Evolutionary conservation across 108 stramenopile species (phyloP).

Genomic region (Cyclostephanos tholiformis): DNA sequence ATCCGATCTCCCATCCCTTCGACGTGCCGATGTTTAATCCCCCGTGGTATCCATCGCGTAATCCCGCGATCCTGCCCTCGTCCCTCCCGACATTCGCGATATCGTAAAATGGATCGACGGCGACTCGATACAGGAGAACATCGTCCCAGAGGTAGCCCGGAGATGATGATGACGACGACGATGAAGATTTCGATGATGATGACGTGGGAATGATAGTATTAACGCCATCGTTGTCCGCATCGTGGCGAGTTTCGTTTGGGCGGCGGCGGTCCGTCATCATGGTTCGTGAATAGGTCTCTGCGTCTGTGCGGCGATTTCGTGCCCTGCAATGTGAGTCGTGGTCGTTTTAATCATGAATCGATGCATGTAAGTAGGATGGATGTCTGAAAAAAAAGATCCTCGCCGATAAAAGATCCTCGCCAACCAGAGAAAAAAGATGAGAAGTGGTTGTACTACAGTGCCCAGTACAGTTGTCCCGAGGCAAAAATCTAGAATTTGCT

Average conservation of each 20-base stretch:
- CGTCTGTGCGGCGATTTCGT: no score
- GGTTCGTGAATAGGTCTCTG: background rate
- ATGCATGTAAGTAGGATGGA: no score
- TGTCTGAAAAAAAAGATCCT: no score
- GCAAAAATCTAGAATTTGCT: no score
- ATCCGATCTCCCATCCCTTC: conserved; percentile 50
- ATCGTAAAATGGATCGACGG: conserved; percentile 39
- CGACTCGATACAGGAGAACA: conserved; percentile 15
- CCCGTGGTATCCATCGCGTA: conserved; percentile 16
- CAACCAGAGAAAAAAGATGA: no score
- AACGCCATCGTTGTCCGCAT: background rate
- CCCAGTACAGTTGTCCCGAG: no score
- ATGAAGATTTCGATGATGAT: background rate
- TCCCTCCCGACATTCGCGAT: conserved; percentile 22
- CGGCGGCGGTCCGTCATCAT: background rate
- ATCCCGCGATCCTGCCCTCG: conserved; percentile 18
- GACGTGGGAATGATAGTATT: no score
- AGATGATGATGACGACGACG: background rate
- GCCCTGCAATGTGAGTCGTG: no score
- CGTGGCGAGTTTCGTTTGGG: background rate
- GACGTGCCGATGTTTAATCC: conserved; percentile 32
- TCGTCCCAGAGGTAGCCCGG: conserved; percentile 7
- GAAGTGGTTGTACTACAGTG: no score
- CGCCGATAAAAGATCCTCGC: no score
- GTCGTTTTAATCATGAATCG: no score